These are phyloP conservation scores for Rhazya stricta DNA, from an alignment of 257 asterid genomes.

Conservation along the genomic window DNA sequence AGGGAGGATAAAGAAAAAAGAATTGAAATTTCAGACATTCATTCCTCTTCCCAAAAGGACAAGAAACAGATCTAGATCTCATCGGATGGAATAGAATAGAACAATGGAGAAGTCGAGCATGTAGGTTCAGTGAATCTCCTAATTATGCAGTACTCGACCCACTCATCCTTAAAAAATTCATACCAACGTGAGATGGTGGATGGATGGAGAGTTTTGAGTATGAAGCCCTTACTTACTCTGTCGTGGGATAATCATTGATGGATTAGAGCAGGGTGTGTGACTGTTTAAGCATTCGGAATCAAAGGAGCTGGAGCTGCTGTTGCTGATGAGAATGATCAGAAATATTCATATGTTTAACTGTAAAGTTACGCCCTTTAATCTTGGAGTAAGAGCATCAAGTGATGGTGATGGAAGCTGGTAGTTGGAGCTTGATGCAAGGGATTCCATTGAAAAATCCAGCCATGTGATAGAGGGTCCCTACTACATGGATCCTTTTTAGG, in stretches of 20 bases:
- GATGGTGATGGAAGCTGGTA: conserved; percentile 2
- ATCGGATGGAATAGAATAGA: background rate
- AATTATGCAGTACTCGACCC: background rate
- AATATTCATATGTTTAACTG: background rate
- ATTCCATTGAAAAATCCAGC: conserved; percentile 3
- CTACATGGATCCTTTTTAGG: background rate
- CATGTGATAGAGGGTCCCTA: conserved; percentile 9
- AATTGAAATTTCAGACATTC: background rate
- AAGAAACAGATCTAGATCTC: background rate
- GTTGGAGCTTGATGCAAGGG: background rate
- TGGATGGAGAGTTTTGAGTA: background rate
- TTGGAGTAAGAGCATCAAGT: background rate
- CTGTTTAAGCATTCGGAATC: background rate
- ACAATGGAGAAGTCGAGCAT: background rate
- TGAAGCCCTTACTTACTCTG: background rate
- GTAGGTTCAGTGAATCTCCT: background rate
- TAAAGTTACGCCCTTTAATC: background rate
- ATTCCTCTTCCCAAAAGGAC: background rate
- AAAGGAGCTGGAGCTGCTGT: background rate
- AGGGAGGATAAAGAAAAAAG: background rate
- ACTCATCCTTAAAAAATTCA: background rate
- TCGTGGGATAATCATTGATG: background rate
- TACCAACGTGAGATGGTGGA: background rate
- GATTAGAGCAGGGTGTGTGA: background rate
- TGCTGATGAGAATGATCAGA: background rate